Conservation (phyloP, 306 rosid species). For the Prunus padus region DNA sequence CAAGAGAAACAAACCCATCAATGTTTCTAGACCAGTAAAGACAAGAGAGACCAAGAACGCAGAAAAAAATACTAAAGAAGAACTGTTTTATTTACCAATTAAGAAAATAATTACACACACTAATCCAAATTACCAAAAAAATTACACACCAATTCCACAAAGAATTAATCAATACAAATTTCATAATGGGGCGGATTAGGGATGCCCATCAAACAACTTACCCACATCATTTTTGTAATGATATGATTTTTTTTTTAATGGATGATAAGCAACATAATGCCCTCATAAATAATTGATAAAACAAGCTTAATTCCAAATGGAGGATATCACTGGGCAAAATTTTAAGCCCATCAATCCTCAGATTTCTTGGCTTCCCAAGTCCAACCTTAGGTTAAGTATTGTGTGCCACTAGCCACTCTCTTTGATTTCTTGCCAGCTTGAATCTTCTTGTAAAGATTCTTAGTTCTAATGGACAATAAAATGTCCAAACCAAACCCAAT, state of each 20-base stretch:
- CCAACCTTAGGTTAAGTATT: background rate
- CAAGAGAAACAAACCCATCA: too few species aligned
- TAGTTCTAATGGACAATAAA: constrained; percentile 58
- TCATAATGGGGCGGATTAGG: background rate
- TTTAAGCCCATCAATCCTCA: constrained; percentile 35
- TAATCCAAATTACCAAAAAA: background rate
- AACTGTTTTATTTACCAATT: background rate
- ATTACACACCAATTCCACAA: background rate
- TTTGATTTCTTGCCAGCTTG: constrained; percentile 51
- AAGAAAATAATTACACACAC: constrained; percentile 5
- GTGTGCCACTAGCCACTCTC: constrained; percentile 28
- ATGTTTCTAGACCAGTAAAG: too few species aligned
- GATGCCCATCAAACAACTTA: background rate
- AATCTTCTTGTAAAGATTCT: constrained; percentile 54
- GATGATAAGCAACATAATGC: background rate
- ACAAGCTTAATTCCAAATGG: background rate
- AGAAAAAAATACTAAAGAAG: background rate
- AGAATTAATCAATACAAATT: background rate
- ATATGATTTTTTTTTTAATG: background rate
- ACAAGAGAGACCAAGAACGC: background rate
- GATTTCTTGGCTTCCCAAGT: background rate
- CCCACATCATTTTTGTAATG: background rate
- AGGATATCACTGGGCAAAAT: constrained; percentile 36
- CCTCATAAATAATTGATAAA: background rate
- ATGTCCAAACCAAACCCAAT: constrained; percentile 79